phyloP scores from a whole-genome alignment of 2,329 filamentous ascomycete species.

The Botryosphaeria dothidea region DNA sequence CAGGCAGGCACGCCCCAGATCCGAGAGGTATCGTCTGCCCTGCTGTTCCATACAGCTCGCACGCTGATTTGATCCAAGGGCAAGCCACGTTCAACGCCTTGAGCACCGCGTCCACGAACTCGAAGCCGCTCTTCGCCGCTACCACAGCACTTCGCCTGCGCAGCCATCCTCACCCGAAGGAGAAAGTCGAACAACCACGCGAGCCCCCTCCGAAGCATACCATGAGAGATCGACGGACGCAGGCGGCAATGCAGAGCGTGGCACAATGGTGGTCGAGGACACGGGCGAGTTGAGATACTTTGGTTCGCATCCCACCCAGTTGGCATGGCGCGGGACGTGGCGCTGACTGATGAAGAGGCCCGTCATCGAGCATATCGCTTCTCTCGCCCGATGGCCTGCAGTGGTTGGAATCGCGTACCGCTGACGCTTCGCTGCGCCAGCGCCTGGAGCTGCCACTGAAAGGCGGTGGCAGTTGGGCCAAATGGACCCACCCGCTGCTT shows the following conservation, averaged over 20 bases:
- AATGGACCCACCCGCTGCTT: slow-evolving; percentile 3
- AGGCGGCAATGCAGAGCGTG: neutral
- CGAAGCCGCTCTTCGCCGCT: neutral
- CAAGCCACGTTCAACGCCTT: neutral
- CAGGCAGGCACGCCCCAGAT: neutral
- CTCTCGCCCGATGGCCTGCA: slow-evolving; percentile 2
- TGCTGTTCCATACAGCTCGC: rapidly evolving
- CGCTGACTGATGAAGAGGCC: slow-evolving; percentile 10
- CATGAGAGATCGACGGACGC: neutral
- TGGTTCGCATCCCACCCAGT: neutral
- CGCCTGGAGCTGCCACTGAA: slow-evolving; percentile 5
- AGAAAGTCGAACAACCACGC: neutral
- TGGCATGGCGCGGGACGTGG: neutral
- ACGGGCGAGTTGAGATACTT: slow-evolving; percentile 14
- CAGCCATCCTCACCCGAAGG: neutral
- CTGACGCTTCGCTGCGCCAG: slow-evolving; percentile 10
- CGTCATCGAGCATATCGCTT: slow-evolving; percentile 6
- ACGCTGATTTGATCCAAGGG: neutral
- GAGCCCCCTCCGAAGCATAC: neutral
- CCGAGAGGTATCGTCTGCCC: neutral
- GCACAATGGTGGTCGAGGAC: neutral
- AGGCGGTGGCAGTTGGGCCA: neutral
- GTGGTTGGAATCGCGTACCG: slow-evolving; percentile 3
- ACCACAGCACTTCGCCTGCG: neutral
- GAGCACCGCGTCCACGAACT: neutral